Base-by-base conservation (phyloP, 163 green algal genomes). In the Volvox carteri region DNA sequence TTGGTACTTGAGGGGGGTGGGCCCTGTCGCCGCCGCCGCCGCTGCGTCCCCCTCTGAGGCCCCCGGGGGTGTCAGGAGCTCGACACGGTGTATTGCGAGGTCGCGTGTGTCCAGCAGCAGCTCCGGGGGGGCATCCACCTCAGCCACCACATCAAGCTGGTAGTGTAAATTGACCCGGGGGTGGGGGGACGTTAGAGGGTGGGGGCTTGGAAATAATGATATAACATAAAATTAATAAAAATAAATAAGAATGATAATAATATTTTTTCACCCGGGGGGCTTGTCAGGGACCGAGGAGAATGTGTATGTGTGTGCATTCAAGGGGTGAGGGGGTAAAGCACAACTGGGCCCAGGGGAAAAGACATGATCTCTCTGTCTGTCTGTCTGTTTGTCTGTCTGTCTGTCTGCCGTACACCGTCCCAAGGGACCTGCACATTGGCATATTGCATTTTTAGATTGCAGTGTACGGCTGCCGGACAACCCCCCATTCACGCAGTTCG, bases 91-190 rank as follows among this genome's bases (percentile, higher is more conserved):
- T 25, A 97, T 90, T 8, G 78, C 67, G 25, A 97, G 90, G 62
- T 92, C 94, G 0, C 92, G 89, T 0, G 94, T 96, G 90, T 98
- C 96, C 46, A 98, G 87, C 21, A 93, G 72, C 23, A 98, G 75
- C 73, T 92, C 42, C 6, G 12, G 39, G 0, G 85, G 78, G 21
- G 81, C 79, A 16, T 89, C 84, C 11, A 33, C 48, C 5, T 85
- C 68, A 12, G 75, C 85, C 56, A 91, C 68, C 23, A 68, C 88
- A 30, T 86, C 37, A 39, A 93, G 56, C 88, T 92, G 65, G 8
- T 80, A 25, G n/a, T n/a, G n/a, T n/a, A n/a, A n/a, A n/a, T n/a
- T n/a, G n/a, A n/a, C n/a, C n/a, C n/a, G 19, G 54, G 52, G 21
- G 23, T 35, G 54, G 12, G 39, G 3, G 37, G 42, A 39, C n/a